Conservation (phyloP, 768 basidiomycete genomes). For the Amanita molliuscula region DNA sequence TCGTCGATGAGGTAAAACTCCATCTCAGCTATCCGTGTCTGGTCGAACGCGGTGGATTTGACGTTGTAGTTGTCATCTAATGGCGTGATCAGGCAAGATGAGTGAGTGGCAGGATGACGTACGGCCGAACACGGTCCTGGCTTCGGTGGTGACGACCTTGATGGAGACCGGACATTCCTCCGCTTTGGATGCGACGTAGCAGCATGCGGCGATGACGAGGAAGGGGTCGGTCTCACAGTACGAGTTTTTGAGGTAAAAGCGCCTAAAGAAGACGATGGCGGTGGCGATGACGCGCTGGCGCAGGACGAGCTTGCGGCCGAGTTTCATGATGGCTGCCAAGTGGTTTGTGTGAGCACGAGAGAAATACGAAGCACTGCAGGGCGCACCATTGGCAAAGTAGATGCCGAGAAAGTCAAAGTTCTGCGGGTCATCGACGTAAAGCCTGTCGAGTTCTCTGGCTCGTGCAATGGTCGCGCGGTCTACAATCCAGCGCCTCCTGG, state of each 20-base stretch:
- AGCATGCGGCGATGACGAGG: conserved; percentile 85
- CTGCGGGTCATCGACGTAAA: conserved; percentile 69
- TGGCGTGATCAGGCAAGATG: not conserved
- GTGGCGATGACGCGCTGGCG: conserved; percentile 91
- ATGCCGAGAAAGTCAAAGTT: conserved; percentile 73
- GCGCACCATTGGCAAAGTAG: conserved; percentile 77
- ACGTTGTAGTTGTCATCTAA: conserved; percentile 58
- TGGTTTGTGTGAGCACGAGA: not conserved
- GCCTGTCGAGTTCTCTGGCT: conserved; percentile 69
- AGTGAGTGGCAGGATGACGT: conserved; percentile 12
- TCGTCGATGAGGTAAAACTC: conserved; percentile 98
- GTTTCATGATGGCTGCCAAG: conserved; percentile 64
- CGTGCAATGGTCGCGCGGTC: conserved; percentile 66
- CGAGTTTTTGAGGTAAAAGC: conserved; percentile 95
- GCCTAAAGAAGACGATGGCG: conserved; percentile 87
- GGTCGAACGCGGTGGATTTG: conserved; percentile 78
- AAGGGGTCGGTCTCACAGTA: conserved; percentile 96
- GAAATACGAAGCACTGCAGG: not conserved
- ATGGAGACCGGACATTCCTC: conserved; percentile 95
- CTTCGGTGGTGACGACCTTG: conserved; percentile 83
- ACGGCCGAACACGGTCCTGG: conserved; percentile 69
- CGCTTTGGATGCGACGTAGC: conserved; percentile 93
- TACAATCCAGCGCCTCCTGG: conserved; percentile 89
- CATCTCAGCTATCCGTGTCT: conserved; percentile 94
- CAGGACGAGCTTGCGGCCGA: conserved; percentile 74